Evolutionary conservation across 2,329 filamentous ascomycete species (phyloP).

Genomic region (Cladophialophora immunda): DNA sequence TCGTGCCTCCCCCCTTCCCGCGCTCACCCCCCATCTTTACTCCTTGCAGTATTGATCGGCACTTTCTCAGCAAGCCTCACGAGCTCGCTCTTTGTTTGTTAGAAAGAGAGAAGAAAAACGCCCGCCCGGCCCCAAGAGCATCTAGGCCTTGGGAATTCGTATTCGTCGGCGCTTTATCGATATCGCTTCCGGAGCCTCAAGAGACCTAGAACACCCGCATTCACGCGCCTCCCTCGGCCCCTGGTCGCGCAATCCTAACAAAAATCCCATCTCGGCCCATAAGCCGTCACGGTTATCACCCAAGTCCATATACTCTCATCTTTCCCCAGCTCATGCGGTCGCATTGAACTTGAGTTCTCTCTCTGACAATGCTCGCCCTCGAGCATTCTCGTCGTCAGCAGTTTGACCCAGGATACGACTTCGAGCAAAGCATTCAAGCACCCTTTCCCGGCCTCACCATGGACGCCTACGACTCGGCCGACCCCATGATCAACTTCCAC

Average conservation of each 20-base stretch:
- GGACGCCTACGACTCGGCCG: slow-evolving; percentile 31
- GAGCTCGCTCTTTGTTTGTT: slow-evolving; percentile 13
- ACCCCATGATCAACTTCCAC: slow-evolving; percentile 36
- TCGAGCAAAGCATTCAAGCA: slow-evolving; percentile 35
- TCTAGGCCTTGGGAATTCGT: slow-evolving; percentile 31
- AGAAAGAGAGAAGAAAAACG: slow-evolving; percentile 7
- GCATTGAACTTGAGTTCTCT: slow-evolving; percentile 8
- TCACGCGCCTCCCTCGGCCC: slow-evolving; percentile 11
- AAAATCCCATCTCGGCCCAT: slow-evolving; percentile 9
- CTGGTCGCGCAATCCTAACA: slow-evolving; percentile 13
- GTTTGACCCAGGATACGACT: slow-evolving; percentile 33
- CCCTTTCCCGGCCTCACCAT: slow-evolving; percentile 37
- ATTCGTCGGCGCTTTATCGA: slow-evolving; percentile 28
- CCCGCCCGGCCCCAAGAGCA: slow-evolving; percentile 11
- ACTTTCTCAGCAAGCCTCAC: slow-evolving; percentile 39
- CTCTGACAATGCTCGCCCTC: slow-evolving; percentile 38
- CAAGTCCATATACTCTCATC: slow-evolving; percentile 10
- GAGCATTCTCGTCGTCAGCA: slow-evolving; percentile 39
- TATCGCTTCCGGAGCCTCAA: slow-evolving; percentile 22
- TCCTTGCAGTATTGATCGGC: slow-evolving; percentile 37
- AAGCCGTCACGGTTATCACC: slow-evolving; percentile 20
- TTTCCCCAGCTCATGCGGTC: slow-evolving; percentile 25
- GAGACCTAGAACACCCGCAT: slow-evolving; percentile 24
- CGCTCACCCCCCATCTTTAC: slow-evolving; percentile 14
- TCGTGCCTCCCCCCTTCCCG: slow-evolving; percentile 14